Percentiles rank a stretch among this genome's conserved stretches.
phyloP scores from a whole-genome alignment of 495 filamentous ascomycete genomes.

The Penicillium roqueforti region DNA sequence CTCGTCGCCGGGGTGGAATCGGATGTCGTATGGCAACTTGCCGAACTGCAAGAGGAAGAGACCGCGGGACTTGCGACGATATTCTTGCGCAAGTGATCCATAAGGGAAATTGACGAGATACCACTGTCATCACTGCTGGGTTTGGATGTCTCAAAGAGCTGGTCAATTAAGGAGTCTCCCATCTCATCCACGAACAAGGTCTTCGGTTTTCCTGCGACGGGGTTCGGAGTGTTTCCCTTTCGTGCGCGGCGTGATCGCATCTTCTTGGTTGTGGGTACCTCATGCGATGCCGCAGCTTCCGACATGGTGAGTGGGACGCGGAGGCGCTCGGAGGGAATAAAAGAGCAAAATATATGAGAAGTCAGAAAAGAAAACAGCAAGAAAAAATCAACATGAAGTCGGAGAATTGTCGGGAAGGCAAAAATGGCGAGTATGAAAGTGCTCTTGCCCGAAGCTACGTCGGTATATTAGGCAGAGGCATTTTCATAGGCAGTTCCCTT shows the following conservation, averaged over 20 bases:
- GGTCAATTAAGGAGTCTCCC: slow-evolving; percentile 19
- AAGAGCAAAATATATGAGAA: not conserved
- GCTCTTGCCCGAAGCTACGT: too few species aligned
- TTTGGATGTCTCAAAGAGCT: slow-evolving; percentile 13
- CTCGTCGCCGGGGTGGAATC: slow-evolving; percentile 16
- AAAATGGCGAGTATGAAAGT: not conserved
- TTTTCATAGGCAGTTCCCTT: not conserved
- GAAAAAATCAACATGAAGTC: too few species aligned
- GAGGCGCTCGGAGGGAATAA: too few species aligned
- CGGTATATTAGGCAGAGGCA: slow-evolving; percentile 3
- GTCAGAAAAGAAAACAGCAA: not conserved
- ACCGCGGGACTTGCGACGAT: not conserved
- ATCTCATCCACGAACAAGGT: slow-evolving; percentile 21
- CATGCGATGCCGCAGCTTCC: not conserved
- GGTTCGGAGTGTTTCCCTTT: slow-evolving; percentile 7
- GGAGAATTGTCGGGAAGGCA: not conserved
- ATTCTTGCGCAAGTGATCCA: slow-evolving; percentile 21
- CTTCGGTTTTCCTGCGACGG: slow-evolving; percentile 9
- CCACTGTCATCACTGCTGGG: not conserved
- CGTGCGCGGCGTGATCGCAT: slow-evolving; percentile 13
- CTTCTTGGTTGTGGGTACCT: slow-evolving; percentile 8
- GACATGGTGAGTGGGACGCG: not conserved
- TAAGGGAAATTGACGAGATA: slow-evolving; percentile 7
- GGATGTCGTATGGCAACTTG: slow-evolving; percentile 11
- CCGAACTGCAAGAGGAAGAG: slow-evolving; percentile 16